Base-by-base conservation (phyloP, 1,284 basidiomycete species). In the Pseudozyma sp. region DNA sequence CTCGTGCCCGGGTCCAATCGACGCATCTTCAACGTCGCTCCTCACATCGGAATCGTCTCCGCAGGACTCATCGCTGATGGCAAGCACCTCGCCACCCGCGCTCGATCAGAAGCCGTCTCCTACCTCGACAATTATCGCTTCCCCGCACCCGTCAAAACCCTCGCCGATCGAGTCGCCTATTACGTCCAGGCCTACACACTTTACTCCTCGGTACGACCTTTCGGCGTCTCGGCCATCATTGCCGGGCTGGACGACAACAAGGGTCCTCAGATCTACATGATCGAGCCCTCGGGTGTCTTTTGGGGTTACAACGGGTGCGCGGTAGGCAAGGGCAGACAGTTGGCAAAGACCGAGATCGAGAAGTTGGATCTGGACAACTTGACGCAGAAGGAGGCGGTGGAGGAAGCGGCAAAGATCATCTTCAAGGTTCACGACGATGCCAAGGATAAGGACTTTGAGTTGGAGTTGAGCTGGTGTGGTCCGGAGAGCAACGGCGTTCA, bases 301-400 rank as follows among this genome's bases (percentile, higher is more conserved):
- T 93, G 91, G 85, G 93, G 83, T 46, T 84, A 84, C 76, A 74
- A 82, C 50, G 83, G 81, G 2, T 81, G 77, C 39, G 97, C 97
- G 8, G 91, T 97, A 17, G 97, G 97, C 57, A 99, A 99, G 86
- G 97, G 97, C 19, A 90, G 92, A 67, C 94, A 97, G 81, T 88
- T 99, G 68, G 97, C 97, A 17, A 98, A 97, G 88, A 99, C 96
- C 3, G 97, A 99, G 85, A 87, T 99, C 56, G 97, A 99, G 86
- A 99, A 99, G 86, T 89, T 98, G 59, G 92, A 93, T 78, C 87
- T 97, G 48, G 86, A 90, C 4, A 91, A 92, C 74, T 85, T 97
- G 56, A 89, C 92, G 3, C 89, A 74, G 55, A 66, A 70, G 34
- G 64, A 84, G 19, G 82, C 80, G n/a, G 78, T 83, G 10, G 66